Evolutionary conservation across 1,284 basidiomycete species (phyloP).

Genomic region (Pisolithus thermaeus): DNA sequence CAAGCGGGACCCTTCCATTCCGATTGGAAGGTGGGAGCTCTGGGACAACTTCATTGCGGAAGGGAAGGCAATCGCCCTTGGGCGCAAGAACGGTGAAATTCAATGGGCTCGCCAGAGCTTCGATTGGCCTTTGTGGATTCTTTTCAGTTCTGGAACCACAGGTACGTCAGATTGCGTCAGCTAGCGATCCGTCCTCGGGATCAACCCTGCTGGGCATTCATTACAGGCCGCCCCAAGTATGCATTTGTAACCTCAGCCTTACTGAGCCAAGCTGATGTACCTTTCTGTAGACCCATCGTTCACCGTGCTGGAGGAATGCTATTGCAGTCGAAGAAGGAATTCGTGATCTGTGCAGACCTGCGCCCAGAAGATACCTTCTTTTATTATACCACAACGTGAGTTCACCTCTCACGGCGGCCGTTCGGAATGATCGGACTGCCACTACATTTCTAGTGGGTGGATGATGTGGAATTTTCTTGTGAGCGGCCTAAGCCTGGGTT

Average conservation of each 20-base stretch:
- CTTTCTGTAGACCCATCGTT: constrained; percentile 59
- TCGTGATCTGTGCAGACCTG: constrained; percentile 73
- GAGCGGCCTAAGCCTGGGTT: constrained; percentile 64
- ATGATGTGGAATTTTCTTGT: constrained; percentile 87
- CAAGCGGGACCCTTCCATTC: constrained; percentile 33
- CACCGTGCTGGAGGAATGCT: constrained; percentile 88
- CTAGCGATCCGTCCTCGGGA: not conserved
- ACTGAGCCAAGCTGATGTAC: constrained; percentile 4
- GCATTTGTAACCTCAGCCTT: constrained; percentile 12
- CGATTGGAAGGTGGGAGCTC: constrained; percentile 42
- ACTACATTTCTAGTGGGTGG: constrained; percentile 52
- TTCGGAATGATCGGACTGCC: not conserved
- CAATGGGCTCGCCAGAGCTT: constrained; percentile 60
- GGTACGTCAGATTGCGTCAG: constrained; percentile 35
- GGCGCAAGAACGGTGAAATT: constrained; percentile 49
- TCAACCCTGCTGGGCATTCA: not conserved
- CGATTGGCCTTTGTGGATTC: constrained; percentile 82
- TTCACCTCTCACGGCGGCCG: constrained; percentile 16
- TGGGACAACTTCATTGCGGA: constrained; percentile 55
- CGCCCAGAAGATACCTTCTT: constrained; percentile 73
- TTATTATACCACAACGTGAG: constrained; percentile 83
- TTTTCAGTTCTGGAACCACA: constrained; percentile 85
- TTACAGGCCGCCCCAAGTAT: constrained; percentile 50
- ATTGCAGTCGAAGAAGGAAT: constrained; percentile 77
- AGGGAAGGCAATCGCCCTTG: constrained; percentile 41